Base-by-base conservation (phyloP, 1,284 basidiomycete species). In the Athelia sp. region DNA sequence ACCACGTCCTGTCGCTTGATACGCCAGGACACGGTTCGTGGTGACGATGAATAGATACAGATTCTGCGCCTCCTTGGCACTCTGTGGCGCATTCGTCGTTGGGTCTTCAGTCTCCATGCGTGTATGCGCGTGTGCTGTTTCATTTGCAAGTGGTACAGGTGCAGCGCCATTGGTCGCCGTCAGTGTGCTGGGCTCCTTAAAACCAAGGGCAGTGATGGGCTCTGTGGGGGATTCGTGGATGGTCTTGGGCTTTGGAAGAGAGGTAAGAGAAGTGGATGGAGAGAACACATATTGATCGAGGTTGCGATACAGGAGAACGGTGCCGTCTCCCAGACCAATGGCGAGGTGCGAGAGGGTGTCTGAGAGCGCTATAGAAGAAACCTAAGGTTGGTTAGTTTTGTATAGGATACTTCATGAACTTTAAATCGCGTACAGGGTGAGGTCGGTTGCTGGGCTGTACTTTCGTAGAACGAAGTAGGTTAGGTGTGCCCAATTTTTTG, bases 281-380 rank as follows among this genome's bases (percentile, higher is more conserved):
- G 86, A 82, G 11, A 84, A 79, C 19, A 95, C 75, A 0, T 90
- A 92, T 62, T 96, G 92, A 60, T 95, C 87, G 31, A 98, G 76
- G 58, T 97, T 90, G 3, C 92, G 84, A 62, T 94, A 94, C 17
- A 98, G 75, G 4, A 98, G 77, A 4, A 98, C 93, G 0, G 91
- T 91, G n/a, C 96, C 96, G 61, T 98, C 95, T 1, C 87, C 93
- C 10, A 98, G 78, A 8, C 93, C 96, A 36, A 98, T 79, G 3
- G 94, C 89, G 17, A 99, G 80, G 65, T 94, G 90, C 1, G 89
- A 83, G 1, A 98, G 75, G n/a, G 79, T 79, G 4, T 82, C 71
- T 0, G 94, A 90, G 22, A 95, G 72, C 0, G 94, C 88, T 11
- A 97, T 71, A 0, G 87, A 81, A 3, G 91, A 86, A 2, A 96